Conservation (phyloP, 108 stramenopile genomes). For the Cyclotella kingstonii region DNA sequence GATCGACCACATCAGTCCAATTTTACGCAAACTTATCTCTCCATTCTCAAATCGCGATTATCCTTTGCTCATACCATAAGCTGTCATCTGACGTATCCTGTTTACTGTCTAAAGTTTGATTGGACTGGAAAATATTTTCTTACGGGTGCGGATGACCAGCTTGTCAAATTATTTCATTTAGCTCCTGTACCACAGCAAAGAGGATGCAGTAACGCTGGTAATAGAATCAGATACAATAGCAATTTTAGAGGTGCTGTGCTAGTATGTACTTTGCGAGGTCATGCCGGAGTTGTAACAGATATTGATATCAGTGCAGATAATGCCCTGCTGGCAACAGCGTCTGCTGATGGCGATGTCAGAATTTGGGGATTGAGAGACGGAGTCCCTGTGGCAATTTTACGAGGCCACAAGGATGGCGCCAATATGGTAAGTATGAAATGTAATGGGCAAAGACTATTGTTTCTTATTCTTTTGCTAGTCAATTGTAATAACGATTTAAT, state of each 20-base stretch:
- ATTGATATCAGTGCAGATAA: constrained; percentile 91
- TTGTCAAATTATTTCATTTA: constrained; percentile 88
- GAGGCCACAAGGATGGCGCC: constrained; percentile 77
- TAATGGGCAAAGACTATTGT: no score
- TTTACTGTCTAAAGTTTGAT: constrained; percentile 91
- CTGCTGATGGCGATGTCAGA: constrained; percentile 80
- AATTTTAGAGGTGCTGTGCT: constrained; percentile 74
- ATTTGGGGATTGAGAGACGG: constrained; percentile 89
- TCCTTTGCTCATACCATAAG: constrained; percentile 81
- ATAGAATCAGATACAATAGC: constrained; percentile 50
- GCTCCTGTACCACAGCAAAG: constrained; percentile 26
- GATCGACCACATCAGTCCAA: constrained; percentile 3
- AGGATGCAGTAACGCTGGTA: not conserved
- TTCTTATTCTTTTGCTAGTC: no score
- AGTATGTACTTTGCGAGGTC: constrained; percentile 86
- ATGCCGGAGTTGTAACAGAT: constrained; percentile 91
- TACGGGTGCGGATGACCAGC: constrained; percentile 93
- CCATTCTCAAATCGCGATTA: constrained; percentile 51
- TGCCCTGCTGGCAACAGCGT: constrained; percentile 85
- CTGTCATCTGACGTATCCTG: constrained; percentile 79
- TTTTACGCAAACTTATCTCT: constrained; percentile 27
- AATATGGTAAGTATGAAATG: constrained; percentile 80
- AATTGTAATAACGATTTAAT: no score
- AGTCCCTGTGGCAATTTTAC: constrained; percentile 76
- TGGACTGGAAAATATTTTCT: constrained; percentile 86